Evolutionary conservation across 2,329 filamentous ascomycete species (phyloP).

Genomic region (Fusarium sacchari): DNA sequence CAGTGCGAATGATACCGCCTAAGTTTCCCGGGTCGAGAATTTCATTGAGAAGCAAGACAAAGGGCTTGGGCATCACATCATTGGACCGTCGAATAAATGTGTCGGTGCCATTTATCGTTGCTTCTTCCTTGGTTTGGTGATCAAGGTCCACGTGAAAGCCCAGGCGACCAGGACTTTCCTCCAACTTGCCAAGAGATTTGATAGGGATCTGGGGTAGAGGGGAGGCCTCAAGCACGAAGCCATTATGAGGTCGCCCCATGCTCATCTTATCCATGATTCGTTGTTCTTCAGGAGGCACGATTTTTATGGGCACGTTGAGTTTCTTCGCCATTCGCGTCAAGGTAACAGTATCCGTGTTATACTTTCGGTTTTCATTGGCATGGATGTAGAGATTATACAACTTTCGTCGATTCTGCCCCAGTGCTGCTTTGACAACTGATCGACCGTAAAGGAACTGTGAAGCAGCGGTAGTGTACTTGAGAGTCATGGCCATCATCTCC

Average conservation of each 20-base stretch:
- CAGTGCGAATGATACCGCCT: slow-evolving; percentile 87
- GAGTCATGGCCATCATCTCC: slow-evolving; percentile 50
- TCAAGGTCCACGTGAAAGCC: slow-evolving; percentile 70
- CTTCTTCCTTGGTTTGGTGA: slow-evolving; percentile 79
- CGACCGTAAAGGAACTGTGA: slow-evolving; percentile 93
- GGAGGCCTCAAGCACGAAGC: slow-evolving; percentile 86
- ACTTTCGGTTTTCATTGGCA: slow-evolving; percentile 64
- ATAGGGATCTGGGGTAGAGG: slow-evolving; percentile 80
- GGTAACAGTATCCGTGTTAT: slow-evolving; percentile 56
- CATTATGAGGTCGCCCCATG: slow-evolving; percentile 86
- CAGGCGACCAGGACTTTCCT: slow-evolving; percentile 54
- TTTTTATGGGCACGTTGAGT: slow-evolving; percentile 63
- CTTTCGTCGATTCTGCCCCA: slow-evolving; percentile 73
- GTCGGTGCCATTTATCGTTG: slow-evolving; percentile 74
- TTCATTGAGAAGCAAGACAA: slow-evolving; percentile 79
- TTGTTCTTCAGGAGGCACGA: slow-evolving; percentile 69
- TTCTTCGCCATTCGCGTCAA: slow-evolving; percentile 59
- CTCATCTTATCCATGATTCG: slow-evolving; percentile 85
- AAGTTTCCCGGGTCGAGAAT: slow-evolving; percentile 90
- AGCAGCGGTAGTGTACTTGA: slow-evolving; percentile 79
- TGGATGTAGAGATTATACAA: slow-evolving; percentile 88
- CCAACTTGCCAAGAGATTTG: slow-evolving; percentile 62
- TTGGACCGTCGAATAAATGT: slow-evolving; percentile 55
- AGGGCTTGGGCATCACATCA: slow-evolving; percentile 62
- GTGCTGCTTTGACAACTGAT: slow-evolving; percentile 81